These are phyloP conservation scores for Medicago arabica DNA, from an alignment of 306 rosid genomes.

Conservation along the genomic window DNA sequence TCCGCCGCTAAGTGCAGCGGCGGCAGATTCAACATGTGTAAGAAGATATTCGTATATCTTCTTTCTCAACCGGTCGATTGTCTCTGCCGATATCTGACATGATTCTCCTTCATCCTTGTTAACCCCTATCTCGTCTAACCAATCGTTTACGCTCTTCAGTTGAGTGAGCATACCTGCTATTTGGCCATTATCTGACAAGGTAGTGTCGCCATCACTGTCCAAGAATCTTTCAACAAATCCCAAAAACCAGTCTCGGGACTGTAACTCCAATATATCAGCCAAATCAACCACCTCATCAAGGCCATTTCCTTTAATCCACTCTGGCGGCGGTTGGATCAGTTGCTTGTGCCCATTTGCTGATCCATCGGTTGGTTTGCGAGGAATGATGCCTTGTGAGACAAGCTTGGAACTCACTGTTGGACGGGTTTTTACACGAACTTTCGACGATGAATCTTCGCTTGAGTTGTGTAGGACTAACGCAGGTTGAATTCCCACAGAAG, in stretches of 20 bases:
- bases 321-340: constrained; percentile 60
- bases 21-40: constrained; percentile 93
- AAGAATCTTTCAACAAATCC: constrained; percentile 85
- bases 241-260: constrained; percentile 84
- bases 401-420: constrained; percentile 53
- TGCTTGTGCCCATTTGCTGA: constrained; percentile 58
- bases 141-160: constrained; percentile 89
- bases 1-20: constrained; percentile 84
- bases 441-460: constrained; percentile 56
- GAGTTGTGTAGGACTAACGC: constrained; percentile 59
- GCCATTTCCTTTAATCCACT: constrained; percentile 81
- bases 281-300: constrained; percentile 71
- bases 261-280: constrained; percentile 65
- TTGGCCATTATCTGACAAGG: constrained; percentile 85
- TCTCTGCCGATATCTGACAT: constrained; percentile 58
- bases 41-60: constrained; percentile 94
- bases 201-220: constrained; percentile 71
- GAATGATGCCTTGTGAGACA: constrained; percentile 47
- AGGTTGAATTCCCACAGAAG: constrained; percentile 56
- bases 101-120: constrained; percentile 59
- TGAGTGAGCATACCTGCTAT: constrained; percentile 92
- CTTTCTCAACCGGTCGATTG: constrained; percentile 75
- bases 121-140: constrained; percentile 77
- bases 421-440: constrained; percentile 66
- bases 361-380: constrained; percentile 63